Conservation (phyloP, 768 basidiomycete species). For the Mycena sanguinolenta region DNA sequence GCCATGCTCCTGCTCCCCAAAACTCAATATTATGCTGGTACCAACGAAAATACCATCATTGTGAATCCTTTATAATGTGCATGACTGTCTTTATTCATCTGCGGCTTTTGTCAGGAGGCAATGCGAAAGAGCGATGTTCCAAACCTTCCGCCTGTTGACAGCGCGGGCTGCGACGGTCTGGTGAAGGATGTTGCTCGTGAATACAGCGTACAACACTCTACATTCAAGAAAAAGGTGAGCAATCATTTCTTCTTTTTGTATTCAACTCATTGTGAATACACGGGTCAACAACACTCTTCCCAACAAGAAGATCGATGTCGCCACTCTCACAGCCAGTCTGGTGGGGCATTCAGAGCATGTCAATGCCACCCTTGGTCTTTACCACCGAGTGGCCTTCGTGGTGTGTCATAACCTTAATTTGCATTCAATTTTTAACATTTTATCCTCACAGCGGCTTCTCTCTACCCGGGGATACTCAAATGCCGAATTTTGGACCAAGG, state of each 20-base stretch:
- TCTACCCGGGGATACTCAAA: background rate
- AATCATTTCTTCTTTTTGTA: background rate
- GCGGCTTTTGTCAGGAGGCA: too few species aligned
- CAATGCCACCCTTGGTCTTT: background rate
- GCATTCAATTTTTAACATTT: background rate
- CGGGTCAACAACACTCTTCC: too few species aligned
- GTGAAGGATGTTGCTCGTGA: background rate
- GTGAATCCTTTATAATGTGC: too few species aligned
- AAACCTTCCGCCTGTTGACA: too few species aligned
- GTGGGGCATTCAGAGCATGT: background rate
- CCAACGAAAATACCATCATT: too few species aligned
- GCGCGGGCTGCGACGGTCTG: background rate
- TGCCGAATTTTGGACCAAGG: background rate
- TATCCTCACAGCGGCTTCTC: background rate
- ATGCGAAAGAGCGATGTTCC: too few species aligned
- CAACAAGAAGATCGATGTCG: background rate
- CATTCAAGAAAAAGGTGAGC: background rate
- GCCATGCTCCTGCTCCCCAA: too few species aligned
- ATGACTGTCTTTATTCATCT: too few species aligned
- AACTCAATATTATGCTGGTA: too few species aligned
- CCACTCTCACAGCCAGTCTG: background rate
- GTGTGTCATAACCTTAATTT: background rate
- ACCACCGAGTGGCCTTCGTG: background rate
- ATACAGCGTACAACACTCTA: background rate
- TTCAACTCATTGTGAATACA: too few species aligned